Base-by-base conservation (phyloP, 768 basidiomycete species). In the Suillus subluteus region DNA sequence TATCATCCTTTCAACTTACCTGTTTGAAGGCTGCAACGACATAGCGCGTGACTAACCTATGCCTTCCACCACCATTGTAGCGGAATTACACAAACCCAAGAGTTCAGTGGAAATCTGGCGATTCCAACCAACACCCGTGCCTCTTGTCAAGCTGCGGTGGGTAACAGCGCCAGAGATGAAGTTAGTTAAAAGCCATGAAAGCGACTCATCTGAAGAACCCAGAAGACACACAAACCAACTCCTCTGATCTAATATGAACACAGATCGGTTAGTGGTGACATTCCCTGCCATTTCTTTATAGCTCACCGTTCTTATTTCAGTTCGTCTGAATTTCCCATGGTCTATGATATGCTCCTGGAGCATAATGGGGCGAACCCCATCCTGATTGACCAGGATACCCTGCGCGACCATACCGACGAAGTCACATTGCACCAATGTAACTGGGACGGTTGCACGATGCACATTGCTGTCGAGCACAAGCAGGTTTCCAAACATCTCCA, bases 21-120 rank as follows among this genome's bases (percentile, higher is more conserved):
- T 56, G 55, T 61, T 18, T 43, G 59, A 61, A 40, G 2, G 16
- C 41, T 59, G 16, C 5, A 5, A 40, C 37, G 6, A 61, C 41
- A 61, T 30, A 43, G 59, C 59, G 59, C 41, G 41, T 43, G 30
- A 61, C 40, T 1, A 30, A 61, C 6, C 16, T 21, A 13, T 41
- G 18, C 35, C 18, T 13, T 61, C 59, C 59, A 61, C 59, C 59
- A 61, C 59, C 59, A 61, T 43, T 30, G 59, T 30, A 32, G 16
- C 16, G 16, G 16, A 26, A 61, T 43, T 18, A 1, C 26, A 40
- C 40, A 3, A 61, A 30, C 26, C 26, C 26, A 30, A 43, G 11
- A 41, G 11, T 18, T 30, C 18, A 11, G 58, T 41, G 40, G 40
- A 43, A 61, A 5, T 16, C 40, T 30, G 26, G 18, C 26, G 18